Evolutionary conservation across 139 green algal genomes (phyloP), one percentile per base, ranked within the genome.

Genomic region (Tetratostichococcus sp.): DNA sequence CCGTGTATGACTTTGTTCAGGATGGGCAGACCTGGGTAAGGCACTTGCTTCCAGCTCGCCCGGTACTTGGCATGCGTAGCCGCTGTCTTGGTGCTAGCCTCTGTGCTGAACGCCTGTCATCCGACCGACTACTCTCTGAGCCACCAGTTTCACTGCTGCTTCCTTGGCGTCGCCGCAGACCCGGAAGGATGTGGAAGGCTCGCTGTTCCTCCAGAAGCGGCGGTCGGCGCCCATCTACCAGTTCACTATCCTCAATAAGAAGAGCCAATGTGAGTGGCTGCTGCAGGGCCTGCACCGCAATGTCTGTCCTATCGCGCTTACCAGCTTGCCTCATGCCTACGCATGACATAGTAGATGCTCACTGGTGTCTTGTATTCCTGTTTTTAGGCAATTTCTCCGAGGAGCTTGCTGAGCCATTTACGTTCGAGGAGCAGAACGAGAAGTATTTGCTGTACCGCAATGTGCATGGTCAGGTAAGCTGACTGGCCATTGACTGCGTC

Each of bases 241-340:
- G 75, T 88, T 97, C 67, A 85, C 96, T 19, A 91, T 98, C n/a
- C 77, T 97, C 0, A 98, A 97, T 83, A 88, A 91, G 72, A 88
- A 87, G 71, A 89, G 83, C 30, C 81, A 89, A 77, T 85, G 87
- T 93, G 73, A 35, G 76, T 30, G 30, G 50, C 0, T 57, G 0
- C 16, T 2, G 22, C 32, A n/a, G 43, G 33, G n/a, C n/a, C n/a
- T n/a, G n/a, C n/a, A n/a, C n/a, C n/a, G n/a, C n/a, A n/a, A n/a
- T n/a, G n/a, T n/a, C n/a, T n/a, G n/a, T n/a, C n/a, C n/a, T n/a
- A n/a, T n/a, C n/a, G n/a, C n/a, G n/a, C n/a, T n/a, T n/a, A n/a
- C n/a, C n/a, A n/a, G n/a, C n/a, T n/a, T n/a, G n/a, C n/a, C n/a
- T n/a, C n/a, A n/a, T n/a, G n/a, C n/a, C n/a, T n/a, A n/a, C n/a